phyloP scores from a whole-genome alignment of 495 filamentous ascomycete species.

The Physcia stellaris region DNA sequence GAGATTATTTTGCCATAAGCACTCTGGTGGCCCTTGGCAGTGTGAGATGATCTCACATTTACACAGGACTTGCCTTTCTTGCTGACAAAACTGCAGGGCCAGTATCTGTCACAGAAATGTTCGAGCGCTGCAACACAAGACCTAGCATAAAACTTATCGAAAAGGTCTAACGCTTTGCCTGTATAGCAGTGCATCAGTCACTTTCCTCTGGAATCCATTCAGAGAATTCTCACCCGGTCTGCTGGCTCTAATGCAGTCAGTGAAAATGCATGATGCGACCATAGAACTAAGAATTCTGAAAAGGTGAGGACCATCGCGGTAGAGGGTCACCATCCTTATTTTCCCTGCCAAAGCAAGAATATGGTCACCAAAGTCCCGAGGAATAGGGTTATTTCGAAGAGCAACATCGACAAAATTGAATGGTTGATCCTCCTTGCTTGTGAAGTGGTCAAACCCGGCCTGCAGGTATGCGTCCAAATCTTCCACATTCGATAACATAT shows the following conservation, averaged over 20 bases:
- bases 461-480: slow-evolving; percentile 23
- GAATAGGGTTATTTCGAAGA: slow-evolving; percentile 25
- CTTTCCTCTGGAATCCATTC: background rate
- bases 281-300: slow-evolving; percentile 18
- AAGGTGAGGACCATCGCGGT: slow-evolving; percentile 4
- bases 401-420: slow-evolving; percentile 29
- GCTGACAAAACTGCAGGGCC: slow-evolving; percentile 30
- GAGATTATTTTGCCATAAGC: slow-evolving; percentile 15
- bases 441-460: slow-evolving; percentile 24
- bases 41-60: slow-evolving; percentile 30
- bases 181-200: background rate
- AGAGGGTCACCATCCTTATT: slow-evolving; percentile 5
- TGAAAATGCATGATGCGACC: slow-evolving; percentile 23
- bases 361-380: slow-evolving; percentile 21
- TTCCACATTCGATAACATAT: slow-evolving; percentile 22
- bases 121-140: slow-evolving; percentile 32
- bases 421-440: slow-evolving; percentile 18
- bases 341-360: slow-evolving; percentile 19
- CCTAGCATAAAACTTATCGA: slow-evolving; percentile 9
- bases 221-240: slow-evolving; percentile 6
- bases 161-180: slow-evolving; percentile 5
- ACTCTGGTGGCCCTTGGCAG: slow-evolving; percentile 28
- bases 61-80: slow-evolving; percentile 23
- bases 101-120: slow-evolving; percentile 32
- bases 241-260: slow-evolving; percentile 12